These are phyloP conservation scores for Hemileccinum hortonii DNA, from an alignment of 1,284 basidiomycete species.

Conservation along the genomic window DNA sequence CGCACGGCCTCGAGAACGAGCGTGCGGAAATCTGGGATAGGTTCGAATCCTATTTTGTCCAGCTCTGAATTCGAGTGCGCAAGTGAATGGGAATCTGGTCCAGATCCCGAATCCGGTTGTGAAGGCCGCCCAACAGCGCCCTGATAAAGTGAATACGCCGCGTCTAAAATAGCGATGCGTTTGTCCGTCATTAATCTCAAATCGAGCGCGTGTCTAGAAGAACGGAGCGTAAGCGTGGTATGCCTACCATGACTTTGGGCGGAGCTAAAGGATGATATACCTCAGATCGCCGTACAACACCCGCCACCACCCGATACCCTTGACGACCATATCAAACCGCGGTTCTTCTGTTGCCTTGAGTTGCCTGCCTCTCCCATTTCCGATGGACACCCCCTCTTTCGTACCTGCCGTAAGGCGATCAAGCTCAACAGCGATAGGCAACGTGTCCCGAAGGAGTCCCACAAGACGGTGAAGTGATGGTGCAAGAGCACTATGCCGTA, in stretches of 20 bases:
- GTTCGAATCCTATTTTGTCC: constrained; percentile 44
- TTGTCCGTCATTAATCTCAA: constrained; percentile 69
- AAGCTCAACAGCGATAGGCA: constrained; percentile 70
- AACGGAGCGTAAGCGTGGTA: neutral
- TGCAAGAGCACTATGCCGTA: constrained; percentile 62
- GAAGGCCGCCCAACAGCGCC: constrained; percentile 5
- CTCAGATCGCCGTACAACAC: constrained; percentile 66
- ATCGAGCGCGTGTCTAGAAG: constrained; percentile 68
- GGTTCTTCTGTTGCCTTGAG: constrained; percentile 20
- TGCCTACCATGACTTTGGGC: too few species aligned
- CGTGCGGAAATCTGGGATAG: constrained; percentile 59
- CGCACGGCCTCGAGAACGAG: constrained; percentile 46
- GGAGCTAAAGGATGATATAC: constrained; percentile 26
- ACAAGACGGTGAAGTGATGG: constrained; percentile 65
- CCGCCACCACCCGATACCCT: constrained; percentile 79
- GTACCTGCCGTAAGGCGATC: constrained; percentile 50
- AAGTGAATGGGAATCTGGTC: neutral
- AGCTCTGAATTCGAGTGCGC: constrained; percentile 11
- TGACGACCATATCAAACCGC: constrained; percentile 66
- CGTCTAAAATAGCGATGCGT: constrained; percentile 68
- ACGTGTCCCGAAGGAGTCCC: constrained; percentile 64
- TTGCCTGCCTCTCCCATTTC: constrained; percentile 21
- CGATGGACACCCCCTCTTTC: constrained; percentile 19
- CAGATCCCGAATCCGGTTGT: neutral
- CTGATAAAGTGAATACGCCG: constrained; percentile 57